Percentiles rank a stretch among this genome's conserved stretches.
These are phyloP conservation scores for Omphalea diandra DNA, from an alignment of 441 rosid genomes.

Conservation along the genomic window DNA sequence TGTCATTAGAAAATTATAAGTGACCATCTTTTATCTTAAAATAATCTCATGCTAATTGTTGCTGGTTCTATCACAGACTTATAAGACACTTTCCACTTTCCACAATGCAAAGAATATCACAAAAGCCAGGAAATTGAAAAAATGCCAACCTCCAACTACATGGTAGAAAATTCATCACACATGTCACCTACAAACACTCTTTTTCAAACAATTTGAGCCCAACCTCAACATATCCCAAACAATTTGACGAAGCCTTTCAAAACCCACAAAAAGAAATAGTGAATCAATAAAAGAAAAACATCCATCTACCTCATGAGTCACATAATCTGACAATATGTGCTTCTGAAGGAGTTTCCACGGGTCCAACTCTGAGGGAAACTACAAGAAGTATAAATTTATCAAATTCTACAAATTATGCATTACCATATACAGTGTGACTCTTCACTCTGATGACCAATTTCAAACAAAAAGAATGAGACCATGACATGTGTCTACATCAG, in stretches of 20 bases:
- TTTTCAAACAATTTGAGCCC: neutral
- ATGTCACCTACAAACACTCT: neutral
- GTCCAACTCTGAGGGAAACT: constrained; percentile 90
- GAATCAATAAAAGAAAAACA: constrained; percentile 13
- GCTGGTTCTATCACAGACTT: neutral
- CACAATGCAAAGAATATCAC: constrained; percentile 1
- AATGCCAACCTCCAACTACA: neutral
- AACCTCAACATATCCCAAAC: neutral
- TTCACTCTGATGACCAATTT: constrained; percentile 1
- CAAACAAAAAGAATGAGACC: neutral
- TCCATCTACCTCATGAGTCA: constrained; percentile 70
- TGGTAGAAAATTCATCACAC: neutral
- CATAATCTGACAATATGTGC: constrained; percentile 82
- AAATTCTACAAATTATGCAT: constrained; percentile 15
- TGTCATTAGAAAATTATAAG: neutral
- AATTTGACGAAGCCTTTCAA: neutral
- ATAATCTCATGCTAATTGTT: neutral
- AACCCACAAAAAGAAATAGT: constrained; percentile 4
- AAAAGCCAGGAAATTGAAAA: constrained; percentile 6
- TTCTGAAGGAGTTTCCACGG: constrained; percentile 82
- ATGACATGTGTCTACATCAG: neutral
- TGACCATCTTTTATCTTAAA: constrained; percentile 5
- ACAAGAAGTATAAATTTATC: constrained; percentile 28
- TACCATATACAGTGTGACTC: constrained; percentile 24
- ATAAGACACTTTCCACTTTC: no score